Conservation (phyloP, 768 basidiomycete genomes). For the Amanita muscaria region DNA sequence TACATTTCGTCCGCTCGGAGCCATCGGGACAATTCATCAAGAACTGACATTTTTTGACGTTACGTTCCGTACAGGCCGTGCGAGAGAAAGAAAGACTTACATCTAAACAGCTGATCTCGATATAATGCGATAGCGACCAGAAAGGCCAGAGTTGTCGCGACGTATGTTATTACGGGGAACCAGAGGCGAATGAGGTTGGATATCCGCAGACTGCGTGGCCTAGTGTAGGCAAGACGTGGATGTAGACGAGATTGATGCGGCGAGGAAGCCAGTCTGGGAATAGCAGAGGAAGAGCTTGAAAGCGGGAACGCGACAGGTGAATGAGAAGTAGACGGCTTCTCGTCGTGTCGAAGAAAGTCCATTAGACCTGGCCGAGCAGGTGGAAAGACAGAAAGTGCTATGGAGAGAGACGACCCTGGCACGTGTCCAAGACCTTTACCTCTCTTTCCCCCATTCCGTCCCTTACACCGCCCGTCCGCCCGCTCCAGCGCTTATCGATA, state of each 20-base stretch:
- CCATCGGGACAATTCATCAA: slow-evolving; percentile 77
- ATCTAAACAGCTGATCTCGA: slow-evolving; percentile 71
- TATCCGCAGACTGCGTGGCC: slow-evolving; percentile 45
- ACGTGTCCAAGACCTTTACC: too few relatives aligned
- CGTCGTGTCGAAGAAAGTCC: slow-evolving; percentile 12
- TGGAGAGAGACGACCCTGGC: slow-evolving; percentile 5
- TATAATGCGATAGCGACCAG: slow-evolving; percentile 77
- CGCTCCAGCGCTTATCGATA: background rate
- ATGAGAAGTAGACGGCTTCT: slow-evolving; percentile 1
- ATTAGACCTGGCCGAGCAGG: slow-evolving; percentile 27
- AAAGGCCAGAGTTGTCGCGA: slow-evolving; percentile 68
- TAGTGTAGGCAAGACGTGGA: slow-evolving; percentile 17
- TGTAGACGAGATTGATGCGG: slow-evolving; percentile 16
- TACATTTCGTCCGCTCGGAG: slow-evolving; percentile 61
- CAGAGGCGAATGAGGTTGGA: slow-evolving; percentile 58
- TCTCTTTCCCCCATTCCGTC: background rate
- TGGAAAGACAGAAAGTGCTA: slow-evolving; percentile 13
- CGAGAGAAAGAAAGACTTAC: slow-evolving; percentile 34
- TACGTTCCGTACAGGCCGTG: too few relatives aligned
- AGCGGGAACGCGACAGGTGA: background rate
- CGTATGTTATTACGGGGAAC: slow-evolving; percentile 72
- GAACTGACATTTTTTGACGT: slow-evolving; percentile 27
- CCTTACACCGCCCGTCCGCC: background rate
- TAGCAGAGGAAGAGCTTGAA: background rate
- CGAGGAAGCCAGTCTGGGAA: slow-evolving; percentile 16